A percentile compares a stretch with the other conserved stretches of the same genome.
Conservation (phyloP, 805 yeast species). For the Ogataea henricii region DNA sequence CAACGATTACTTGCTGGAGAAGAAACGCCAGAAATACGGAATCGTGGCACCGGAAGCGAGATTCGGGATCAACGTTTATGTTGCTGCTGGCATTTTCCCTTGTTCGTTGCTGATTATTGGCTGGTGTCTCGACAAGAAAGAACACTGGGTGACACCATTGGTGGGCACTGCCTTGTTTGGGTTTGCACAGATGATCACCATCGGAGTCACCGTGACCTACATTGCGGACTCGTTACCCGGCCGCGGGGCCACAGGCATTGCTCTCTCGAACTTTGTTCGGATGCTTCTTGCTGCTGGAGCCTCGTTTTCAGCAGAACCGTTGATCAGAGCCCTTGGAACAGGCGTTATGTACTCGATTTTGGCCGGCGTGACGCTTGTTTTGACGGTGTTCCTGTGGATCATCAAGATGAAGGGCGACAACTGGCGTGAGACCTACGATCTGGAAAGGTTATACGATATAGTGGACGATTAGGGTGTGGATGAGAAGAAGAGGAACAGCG, state of each 20-base stretch:
- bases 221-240: constrained; percentile 85
- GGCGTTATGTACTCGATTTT: constrained; percentile 72
- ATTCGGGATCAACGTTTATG: constrained; percentile 69
- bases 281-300: constrained; percentile 75
- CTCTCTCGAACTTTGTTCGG: constrained; percentile 74
- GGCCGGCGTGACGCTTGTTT: constrained; percentile 54
- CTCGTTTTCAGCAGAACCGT: constrained; percentile 73
- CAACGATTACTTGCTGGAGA: constrained; percentile 62
- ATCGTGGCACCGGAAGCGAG: constrained; percentile 74
- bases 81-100: constrained; percentile 65
- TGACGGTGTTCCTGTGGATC: constrained; percentile 44
- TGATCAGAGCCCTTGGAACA: constrained; percentile 62
- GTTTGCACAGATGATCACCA: constrained; percentile 78
- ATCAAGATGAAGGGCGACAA: constrained; percentile 58
- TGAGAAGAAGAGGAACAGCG: no score
- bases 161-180: constrained; percentile 84
- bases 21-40: constrained; percentile 59
- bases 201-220: constrained; percentile 79
- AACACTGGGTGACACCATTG: constrained; percentile 77
- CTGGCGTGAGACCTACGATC: constrained; percentile 64
- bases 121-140: constrained; percentile 70
- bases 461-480: constrained; percentile 33
- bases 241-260: constrained; percentile 86
- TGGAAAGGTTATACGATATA: constrained; percentile 56
- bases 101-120: constrained; percentile 73